These are phyloP conservation scores for Closterium sp. DNA, from an alignment of 139 green algal species.

Conservation along the genomic window DNA sequence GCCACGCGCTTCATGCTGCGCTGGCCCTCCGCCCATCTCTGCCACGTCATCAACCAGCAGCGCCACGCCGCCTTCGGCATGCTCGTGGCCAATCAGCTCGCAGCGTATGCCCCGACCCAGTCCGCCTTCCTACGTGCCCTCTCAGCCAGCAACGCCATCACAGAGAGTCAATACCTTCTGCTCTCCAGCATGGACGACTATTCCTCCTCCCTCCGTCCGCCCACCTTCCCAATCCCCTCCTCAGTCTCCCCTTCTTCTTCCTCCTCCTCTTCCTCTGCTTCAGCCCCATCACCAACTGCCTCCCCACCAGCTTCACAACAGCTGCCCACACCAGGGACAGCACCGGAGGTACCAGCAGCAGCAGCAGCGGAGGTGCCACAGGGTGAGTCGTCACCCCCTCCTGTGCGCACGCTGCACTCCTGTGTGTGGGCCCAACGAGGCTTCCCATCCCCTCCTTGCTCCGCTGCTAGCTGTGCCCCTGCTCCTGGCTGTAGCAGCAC, in stretches of 20 bases:
- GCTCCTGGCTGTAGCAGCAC: too few species aligned
- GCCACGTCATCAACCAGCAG: conserved; percentile 6
- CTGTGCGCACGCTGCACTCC: too few species aligned
- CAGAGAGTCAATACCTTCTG: neutral
- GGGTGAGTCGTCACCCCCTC: neutral
- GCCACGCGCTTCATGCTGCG: conserved; percentile 26
- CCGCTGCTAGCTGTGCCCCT: too few species aligned
- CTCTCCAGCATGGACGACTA: neutral
- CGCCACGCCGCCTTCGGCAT: conserved; percentile 17
- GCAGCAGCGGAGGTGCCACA: neutral
- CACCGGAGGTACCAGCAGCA: too few species aligned
- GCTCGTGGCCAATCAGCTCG: neutral
- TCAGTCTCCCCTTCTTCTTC: neutral
- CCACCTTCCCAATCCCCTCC: neutral
- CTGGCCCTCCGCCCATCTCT: conserved; percentile 19
- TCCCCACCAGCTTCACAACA: neutral
- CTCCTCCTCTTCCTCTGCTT: neutral
- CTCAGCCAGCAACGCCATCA: neutral
- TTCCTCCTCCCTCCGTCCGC: neutral
- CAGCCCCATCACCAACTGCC: neutral
- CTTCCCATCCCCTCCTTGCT: too few species aligned
- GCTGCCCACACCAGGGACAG: neutral
- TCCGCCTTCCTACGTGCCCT: neutral
- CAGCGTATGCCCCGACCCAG: neutral
- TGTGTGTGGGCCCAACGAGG: too few species aligned